Evolutionary conservation across 148 eudicot genomes (phyloP), one percentile per base, ranked within the genome.

Genomic region (Gaultheria prostrata): DNA sequence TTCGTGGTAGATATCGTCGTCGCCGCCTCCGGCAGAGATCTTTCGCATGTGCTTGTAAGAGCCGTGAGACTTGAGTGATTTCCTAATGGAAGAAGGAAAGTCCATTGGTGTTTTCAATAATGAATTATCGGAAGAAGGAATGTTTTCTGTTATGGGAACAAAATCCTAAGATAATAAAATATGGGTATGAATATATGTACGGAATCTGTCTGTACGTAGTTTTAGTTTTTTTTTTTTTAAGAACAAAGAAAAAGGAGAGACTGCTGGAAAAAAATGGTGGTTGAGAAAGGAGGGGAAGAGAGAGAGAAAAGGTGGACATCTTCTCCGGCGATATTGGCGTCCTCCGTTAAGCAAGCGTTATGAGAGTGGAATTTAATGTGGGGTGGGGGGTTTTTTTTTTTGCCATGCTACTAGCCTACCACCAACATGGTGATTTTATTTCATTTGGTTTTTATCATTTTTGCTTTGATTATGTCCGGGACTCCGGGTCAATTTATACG

Each of bases 21-120:
- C 76, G 69, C 24, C 71, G 8, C 80, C 21, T 10, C 43, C 5
- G 59, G 39, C 77, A 4, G 85, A 78, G 53, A 78, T 78, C 48
- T 70, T 78, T 32, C 50, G 18, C 14, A 30, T 4, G 61, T 83
- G 75, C 14, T 83, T 75, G 8, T 74, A 28, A 1, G 78, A 73
- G 49, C 77, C 77, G 26, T 46, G 32, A 12, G 74, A 45, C 61
- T 78, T 78, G 70, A 84, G 70, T n/a, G 85, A 84, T 78, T 51
- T 78, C 45, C 43, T 67, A 8, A 67, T 9, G 0, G 78, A 69
- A 39, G 85, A 51, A 50, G 82, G 69, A 50, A 84, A 50, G 21
- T 86, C 87, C 89, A 86, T 84, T 43, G 46, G 6, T 45, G 11
- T 0, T 33, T 63, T 24, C 26, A 24, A 8, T 8, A 0, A 71